Conservation (phyloP, 2,329 filamentous ascomycete species). For the Ceratocystis alfenasii region DNA sequence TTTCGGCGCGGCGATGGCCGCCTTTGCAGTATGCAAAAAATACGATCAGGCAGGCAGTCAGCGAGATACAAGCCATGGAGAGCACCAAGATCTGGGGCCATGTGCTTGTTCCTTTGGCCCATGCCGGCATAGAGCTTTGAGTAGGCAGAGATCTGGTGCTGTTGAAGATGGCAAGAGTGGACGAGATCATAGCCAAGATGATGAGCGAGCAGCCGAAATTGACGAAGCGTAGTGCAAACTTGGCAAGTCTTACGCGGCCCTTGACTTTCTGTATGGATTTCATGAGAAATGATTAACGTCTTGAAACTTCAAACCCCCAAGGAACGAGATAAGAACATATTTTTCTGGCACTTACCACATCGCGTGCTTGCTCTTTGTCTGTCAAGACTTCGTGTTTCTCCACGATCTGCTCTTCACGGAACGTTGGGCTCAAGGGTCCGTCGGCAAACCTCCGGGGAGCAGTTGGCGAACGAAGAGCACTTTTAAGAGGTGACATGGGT, state of each 20-base stretch:
- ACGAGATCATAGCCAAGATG: conserved; percentile 76
- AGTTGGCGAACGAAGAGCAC: conserved; percentile 76
- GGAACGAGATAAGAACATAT: neutral
- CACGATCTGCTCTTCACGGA: conserved; percentile 72
- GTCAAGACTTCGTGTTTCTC: conserved; percentile 74
- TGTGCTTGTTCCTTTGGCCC: conserved; percentile 64
- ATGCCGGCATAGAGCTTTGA: conserved; percentile 71
- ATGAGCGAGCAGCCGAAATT: conserved; percentile 97
- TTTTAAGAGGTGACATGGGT: conserved; percentile 73
- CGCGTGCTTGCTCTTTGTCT: conserved; percentile 75
- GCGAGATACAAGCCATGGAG: conserved; percentile 64
- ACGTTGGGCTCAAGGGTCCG: conserved; percentile 82
- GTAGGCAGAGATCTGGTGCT: conserved; percentile 62
- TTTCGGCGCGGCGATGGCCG: conserved; percentile 79
- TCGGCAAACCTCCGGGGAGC: conserved; percentile 54
- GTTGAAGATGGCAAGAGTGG: conserved; percentile 88
- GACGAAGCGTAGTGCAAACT: conserved; percentile 86
- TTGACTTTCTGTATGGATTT: conserved; percentile 63
- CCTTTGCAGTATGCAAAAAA: conserved; percentile 80
- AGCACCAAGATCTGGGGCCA: conserved; percentile 89
- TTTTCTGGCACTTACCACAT: conserved; percentile 54
- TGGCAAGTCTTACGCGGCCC: conserved; percentile 78
- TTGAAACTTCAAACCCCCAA: neutral
- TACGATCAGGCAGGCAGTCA: conserved; percentile 65
- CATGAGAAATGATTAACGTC: neutral